phyloP scores from a whole-genome alignment of 2,329 filamentous ascomycete species.

The Tolypocladium paradoxum region DNA sequence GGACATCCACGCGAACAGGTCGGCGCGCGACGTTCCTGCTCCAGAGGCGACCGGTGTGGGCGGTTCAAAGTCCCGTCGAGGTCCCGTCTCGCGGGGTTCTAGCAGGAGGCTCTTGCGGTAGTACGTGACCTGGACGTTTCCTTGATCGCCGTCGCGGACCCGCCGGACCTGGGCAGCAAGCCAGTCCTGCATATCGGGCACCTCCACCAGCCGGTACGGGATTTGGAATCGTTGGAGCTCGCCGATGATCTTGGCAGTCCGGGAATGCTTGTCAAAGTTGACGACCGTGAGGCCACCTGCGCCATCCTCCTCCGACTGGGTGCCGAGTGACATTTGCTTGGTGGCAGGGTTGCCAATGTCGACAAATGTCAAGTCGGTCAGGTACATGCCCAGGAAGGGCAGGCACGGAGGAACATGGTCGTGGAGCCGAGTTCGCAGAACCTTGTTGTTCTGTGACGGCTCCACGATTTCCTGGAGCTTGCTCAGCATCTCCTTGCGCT shows the following conservation, averaged over 20 bases:
- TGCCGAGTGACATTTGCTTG: conserved; percentile 51
- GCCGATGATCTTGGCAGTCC: conserved; percentile 89
- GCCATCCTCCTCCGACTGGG: conserved; percentile 46
- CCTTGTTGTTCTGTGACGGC: conserved; percentile 81
- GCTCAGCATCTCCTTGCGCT: conserved; percentile 71
- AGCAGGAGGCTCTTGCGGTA: conserved; percentile 78
- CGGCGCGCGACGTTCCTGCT: conserved; percentile 21
- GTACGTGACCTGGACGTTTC: conserved; percentile 49
- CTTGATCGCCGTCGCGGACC: conserved; percentile 51
- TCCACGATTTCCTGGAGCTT: conserved; percentile 77
- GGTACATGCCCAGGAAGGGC: conserved; percentile 90
- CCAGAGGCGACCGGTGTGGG: conserved; percentile 18
- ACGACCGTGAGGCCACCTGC: conserved; percentile 66
- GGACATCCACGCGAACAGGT: conserved; percentile 42
- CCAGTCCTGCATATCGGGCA: conserved; percentile 90
- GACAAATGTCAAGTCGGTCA: conserved; percentile 92
- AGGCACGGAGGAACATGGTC: conserved; percentile 85
- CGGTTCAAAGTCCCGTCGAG: conserved; percentile 21
- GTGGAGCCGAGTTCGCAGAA: conserved; percentile 71
- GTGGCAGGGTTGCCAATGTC: conserved; percentile 87
- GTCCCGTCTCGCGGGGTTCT: conserved; percentile 56
- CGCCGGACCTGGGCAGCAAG: conserved; percentile 70
- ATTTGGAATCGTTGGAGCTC: conserved; percentile 95
- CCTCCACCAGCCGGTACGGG: conserved; percentile 71
- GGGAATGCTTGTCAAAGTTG: conserved; percentile 96